A percentile compares a stretch with the other conserved stretches of the same genome.
Evolutionary conservation across 2,329 filamentous ascomycete species (phyloP).

Genomic region (Colletotrichum cordylinicola): DNA sequence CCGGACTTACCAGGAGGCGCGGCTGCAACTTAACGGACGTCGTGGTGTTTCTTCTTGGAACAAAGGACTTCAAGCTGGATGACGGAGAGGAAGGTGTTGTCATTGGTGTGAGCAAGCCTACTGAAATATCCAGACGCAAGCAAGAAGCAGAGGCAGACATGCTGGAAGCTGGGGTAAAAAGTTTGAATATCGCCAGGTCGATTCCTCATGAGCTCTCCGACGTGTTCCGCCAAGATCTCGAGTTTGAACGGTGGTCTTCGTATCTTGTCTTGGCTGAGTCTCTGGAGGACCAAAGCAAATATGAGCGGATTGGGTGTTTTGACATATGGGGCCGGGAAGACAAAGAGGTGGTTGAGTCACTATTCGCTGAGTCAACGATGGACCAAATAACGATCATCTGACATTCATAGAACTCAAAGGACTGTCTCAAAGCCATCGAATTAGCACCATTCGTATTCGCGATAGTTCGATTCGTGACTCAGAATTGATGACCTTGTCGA

Average conservation of each 20-base stretch:
- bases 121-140: neutral
- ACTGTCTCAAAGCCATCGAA: too few relatives aligned
- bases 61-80: neutral
- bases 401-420: too few relatives aligned
- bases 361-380: accelerated
- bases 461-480: too few relatives aligned
- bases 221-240: accelerated
- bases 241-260: neutral
- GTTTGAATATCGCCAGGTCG: neutral
- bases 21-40: neutral
- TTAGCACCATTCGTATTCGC: too few relatives aligned
- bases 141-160: neutral
- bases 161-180: accelerated
- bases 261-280: neutral
- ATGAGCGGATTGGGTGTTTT: neutral
- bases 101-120: neutral
- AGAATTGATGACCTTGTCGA: too few relatives aligned
- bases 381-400: neutral
- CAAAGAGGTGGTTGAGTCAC: accelerated
- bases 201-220: neutral
- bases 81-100: neutral
- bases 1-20: neutral
- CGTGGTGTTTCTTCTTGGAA: neutral
- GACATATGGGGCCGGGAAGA: neutral
- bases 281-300: accelerated